A percentile compares a stretch with the other conserved stretches of the same genome.
Evolutionary conservation across 495 filamentous ascomycete species (phyloP).

Genomic region (Trichoderma parareesei): DNA sequence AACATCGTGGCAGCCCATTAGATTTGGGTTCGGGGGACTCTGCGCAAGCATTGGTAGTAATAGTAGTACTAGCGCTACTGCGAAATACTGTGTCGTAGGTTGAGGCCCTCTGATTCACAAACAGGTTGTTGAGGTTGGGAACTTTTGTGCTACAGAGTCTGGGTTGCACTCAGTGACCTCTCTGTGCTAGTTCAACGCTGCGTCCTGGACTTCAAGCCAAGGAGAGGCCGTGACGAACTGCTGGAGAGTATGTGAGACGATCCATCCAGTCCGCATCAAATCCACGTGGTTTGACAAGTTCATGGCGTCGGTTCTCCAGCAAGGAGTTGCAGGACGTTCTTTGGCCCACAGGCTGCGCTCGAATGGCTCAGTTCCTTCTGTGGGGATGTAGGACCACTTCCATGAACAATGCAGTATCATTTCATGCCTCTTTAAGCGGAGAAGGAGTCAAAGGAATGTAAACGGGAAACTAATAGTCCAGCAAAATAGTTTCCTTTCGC

Average conservation of each 20-base stretch:
- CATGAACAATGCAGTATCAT: background rate
- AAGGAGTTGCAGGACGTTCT: background rate
- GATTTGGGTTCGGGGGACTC: background rate
- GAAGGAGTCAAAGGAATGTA: background rate
- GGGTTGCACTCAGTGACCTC: conserved; percentile 3
- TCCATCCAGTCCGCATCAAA: background rate
- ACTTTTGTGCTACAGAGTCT: background rate
- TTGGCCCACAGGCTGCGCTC: background rate
- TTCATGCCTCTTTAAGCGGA: background rate
- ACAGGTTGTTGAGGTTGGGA: background rate
- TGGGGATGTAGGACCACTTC: background rate
- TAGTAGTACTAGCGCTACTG: too few species aligned
- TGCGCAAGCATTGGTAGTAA: background rate
- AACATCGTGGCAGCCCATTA: background rate
- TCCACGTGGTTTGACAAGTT: conserved; percentile 6
- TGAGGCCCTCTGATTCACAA: background rate
- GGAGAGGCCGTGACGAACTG: background rate
- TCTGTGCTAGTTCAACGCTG: background rate
- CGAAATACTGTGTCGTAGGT: background rate
- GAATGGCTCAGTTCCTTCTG: background rate
- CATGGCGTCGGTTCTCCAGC: background rate
- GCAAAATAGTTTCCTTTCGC: background rate
- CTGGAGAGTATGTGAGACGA: background rate
- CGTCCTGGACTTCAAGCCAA: background rate
- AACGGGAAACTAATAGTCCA: background rate